A percentile compares a stretch with the other conserved stretches of the same genome.
Conservation (phyloP, 108 stramenopile species). For the Discostella pseudostelligera region DNA sequence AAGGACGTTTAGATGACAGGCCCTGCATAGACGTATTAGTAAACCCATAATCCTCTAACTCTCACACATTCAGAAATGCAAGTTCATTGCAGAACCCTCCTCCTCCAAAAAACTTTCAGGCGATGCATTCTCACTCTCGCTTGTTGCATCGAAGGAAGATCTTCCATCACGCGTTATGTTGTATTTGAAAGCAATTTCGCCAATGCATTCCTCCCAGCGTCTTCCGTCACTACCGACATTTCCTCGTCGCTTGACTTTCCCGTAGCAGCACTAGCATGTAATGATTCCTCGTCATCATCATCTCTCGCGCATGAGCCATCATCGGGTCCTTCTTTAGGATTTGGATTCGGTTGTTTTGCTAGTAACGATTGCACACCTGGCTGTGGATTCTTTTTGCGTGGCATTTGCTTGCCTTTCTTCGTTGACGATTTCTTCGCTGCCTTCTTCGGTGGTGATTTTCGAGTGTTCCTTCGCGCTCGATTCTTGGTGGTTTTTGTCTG, state of each 20-base stretch:
- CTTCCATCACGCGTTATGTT: background rate
- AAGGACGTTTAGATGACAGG: no score
- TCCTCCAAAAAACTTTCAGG: no score
- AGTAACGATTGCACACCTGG: background rate
- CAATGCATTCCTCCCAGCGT: slow-evolving; percentile 10
- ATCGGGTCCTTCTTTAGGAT: background rate
- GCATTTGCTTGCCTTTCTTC: background rate
- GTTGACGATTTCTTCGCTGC: background rate
- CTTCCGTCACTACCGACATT: slow-evolving; percentile 4
- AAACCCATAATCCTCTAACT: no score
- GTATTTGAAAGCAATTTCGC: slow-evolving; percentile 7
- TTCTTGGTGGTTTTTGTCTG: background rate
- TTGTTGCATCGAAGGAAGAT: no score
- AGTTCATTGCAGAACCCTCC: no score
- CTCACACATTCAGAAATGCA: no score
- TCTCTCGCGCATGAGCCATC: background rate
- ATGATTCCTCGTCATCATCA: background rate
- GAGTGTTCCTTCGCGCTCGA: slow-evolving; percentile 2
- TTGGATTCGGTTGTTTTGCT: slow-evolving; percentile 1
- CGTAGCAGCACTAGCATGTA: background rate
- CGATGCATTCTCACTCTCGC: no score
- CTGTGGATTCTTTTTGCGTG: background rate
- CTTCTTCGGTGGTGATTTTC: background rate
- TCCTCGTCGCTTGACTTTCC: background rate
- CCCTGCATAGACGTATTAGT: no score